Conservation (phyloP, 495 filamentous ascomycete species). For the Hyaloscypha finlandica region DNA sequence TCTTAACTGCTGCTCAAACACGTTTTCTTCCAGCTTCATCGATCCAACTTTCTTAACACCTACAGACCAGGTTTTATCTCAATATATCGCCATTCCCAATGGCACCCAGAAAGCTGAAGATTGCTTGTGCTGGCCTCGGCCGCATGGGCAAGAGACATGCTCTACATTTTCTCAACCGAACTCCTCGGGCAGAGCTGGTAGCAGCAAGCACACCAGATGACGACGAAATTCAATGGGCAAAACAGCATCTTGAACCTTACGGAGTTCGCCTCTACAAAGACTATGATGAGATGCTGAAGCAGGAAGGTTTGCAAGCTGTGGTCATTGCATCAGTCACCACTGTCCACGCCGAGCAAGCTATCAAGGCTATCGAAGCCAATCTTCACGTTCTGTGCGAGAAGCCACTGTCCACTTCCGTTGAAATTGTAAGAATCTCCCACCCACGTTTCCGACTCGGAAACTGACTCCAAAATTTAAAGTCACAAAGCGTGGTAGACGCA, state of each 20-base stretch:
- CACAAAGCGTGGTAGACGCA: conserved; percentile 52
- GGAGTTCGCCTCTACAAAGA: conserved; percentile 50
- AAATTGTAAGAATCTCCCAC: conserved; percentile 44
- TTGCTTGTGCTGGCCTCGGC: conserved; percentile 56
- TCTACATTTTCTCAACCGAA: conserved; percentile 52
- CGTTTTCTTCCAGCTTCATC: not conserved
- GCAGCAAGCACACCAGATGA: conserved; percentile 53
- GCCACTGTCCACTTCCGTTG: conserved; percentile 50
- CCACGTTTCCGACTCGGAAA: not conserved
- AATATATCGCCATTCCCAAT: conserved; percentile 30
- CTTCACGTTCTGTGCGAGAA: conserved; percentile 61
- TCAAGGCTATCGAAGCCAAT: conserved; percentile 54
- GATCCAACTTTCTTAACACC: not conserved
- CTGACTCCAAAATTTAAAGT: conserved; percentile 35
- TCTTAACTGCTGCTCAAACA: not conserved
- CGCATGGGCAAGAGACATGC: conserved; percentile 62
- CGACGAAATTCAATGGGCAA: conserved; percentile 53
- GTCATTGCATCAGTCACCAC: conserved; percentile 54
- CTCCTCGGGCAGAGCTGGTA: conserved; percentile 53
- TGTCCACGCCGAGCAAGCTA: conserved; percentile 57
- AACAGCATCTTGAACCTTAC: conserved; percentile 46
- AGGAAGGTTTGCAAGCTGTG: conserved; percentile 54
- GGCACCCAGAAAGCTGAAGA: conserved; percentile 45
- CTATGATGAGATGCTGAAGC: conserved; percentile 59
- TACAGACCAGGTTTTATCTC: not conserved